Evolutionary conservation across 1,284 basidiomycete species (phyloP), one percentile per base, ranked within the genome.

Genomic region (Moesziomyces sp.): DNA sequence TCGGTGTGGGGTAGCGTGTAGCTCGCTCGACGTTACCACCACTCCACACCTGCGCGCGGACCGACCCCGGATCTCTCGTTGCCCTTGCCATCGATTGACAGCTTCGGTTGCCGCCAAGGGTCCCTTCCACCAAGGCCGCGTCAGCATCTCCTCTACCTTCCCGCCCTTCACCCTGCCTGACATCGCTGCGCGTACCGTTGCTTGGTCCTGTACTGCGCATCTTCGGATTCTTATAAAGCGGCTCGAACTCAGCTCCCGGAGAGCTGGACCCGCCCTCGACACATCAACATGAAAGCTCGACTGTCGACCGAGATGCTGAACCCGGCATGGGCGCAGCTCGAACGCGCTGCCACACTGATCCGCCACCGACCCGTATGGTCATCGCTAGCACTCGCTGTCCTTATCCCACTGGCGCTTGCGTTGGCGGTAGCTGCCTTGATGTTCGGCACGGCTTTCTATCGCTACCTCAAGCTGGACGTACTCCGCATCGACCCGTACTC

Each of bases 401-500:
- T 62, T 19, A 1, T 57, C 18, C 66, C 66, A 1, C 33, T 62
- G 24, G 5, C 44, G 18, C 8, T 46, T 18, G 11, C 51, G 42
- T 11, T 50, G 9, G 9, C 53, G 14, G 28, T 46, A 9, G 48
- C 52, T 0, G 4, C 40, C 3, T 21, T 11, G 24, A 55, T 63
- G 42, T 35, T 69, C 23, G 14, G 21, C 30, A 26, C 55, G 10
- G 56, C 66, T 0, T 1, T 21, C 24, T 69, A 52, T 42, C 66
- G 60, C 33, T 59, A 54, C 44, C 40, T 66, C 59, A 42, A 46
- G 7, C 47, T 72, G 1, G 48, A 73, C 46, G 35, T 74, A 14
- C 46, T 67, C n/a, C 42, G 52, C 47, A 62, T 55, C n/a, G 70
- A 76, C 33, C 26, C 43, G n/a, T 76, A 76, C 52, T n/a, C 54